A percentile compares a stretch with the other conserved stretches of the same genome.
Evolutionary conservation across 805 yeast genomes (phyloP).

Genomic region (Metschnikowia picachoensis): DNA sequence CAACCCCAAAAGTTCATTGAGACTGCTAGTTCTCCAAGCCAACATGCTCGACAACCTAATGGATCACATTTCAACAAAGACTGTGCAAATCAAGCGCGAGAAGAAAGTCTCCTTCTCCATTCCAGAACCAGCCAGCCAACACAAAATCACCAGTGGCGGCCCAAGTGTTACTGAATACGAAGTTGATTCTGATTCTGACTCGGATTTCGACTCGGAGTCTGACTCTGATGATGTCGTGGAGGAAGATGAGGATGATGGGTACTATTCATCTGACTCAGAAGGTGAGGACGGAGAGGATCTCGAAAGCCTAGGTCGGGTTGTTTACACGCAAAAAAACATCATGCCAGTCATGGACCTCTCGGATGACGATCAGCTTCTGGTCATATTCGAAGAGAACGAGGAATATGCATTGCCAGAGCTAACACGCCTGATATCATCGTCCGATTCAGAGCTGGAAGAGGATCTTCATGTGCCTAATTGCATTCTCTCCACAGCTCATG

Average conservation of each 20-base stretch:
- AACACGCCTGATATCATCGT: conserved; percentile 14
- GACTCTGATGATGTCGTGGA: conserved; percentile 19
- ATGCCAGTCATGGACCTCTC: conserved; percentile 14
- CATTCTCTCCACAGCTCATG: conserved; percentile 6
- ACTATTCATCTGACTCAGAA: conserved; percentile 23
- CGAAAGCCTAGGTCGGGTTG: background rate
- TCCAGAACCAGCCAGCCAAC: conserved; percentile 17
- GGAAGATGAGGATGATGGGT: conserved; percentile 20
- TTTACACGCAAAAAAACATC: conserved; percentile 1
- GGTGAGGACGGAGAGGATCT: conserved; percentile 19
- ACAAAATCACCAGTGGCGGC: conserved; percentile 8
- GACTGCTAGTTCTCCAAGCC: conserved; percentile 64
- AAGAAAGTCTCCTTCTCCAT: conserved; percentile 5
- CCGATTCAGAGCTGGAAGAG: conserved; percentile 17
- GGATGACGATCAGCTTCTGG: conserved; percentile 13
- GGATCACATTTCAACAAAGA: conserved; percentile 42
- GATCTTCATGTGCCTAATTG: conserved; percentile 11
- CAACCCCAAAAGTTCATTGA: conserved; percentile 51
- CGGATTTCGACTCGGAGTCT: conserved; percentile 23
- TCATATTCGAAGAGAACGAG: conserved; percentile 12
- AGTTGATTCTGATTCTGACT: conserved; percentile 29
- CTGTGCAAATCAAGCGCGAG: conserved; percentile 19
- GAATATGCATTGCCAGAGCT: conserved; percentile 15
- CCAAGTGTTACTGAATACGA: conserved; percentile 39
- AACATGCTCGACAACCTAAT: conserved; percentile 63